Evolutionary conservation across 768 basidiomycete species (phyloP).

Genomic region (Strobilomyces echinocephalus): DNA sequence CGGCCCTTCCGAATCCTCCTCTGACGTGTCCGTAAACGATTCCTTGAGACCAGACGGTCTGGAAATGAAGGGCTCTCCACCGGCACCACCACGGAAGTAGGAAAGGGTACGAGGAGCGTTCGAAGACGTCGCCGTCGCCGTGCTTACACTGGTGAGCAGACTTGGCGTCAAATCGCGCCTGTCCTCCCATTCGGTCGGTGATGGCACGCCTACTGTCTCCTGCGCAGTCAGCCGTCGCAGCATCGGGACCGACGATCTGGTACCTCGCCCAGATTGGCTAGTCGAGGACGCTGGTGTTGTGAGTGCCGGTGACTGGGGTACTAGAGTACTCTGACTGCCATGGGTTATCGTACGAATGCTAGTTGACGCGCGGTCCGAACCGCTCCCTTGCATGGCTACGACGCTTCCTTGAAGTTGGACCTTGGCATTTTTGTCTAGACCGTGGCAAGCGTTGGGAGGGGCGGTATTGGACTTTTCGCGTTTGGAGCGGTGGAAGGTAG

Average conservation of each 20-base stretch:
- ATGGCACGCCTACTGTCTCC: background rate
- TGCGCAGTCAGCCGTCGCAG: conserved; percentile 15
- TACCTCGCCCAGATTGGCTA: background rate
- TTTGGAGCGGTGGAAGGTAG: conserved; percentile 17
- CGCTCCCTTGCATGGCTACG: conserved; percentile 4
- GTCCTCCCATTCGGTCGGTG: background rate
- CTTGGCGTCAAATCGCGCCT: conserved; percentile 19
- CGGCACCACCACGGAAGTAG: background rate
- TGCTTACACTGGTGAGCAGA: conserved; percentile 17
- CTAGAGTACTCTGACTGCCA: conserved; percentile 19
- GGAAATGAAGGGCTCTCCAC: conserved; percentile 9
- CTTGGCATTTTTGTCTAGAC: background rate
- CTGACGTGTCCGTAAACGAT: conserved; percentile 14
- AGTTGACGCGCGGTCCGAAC: conserved; percentile 19
- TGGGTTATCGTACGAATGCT: conserved; percentile 19
- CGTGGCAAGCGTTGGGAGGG: background rate
- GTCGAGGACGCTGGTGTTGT: conserved; percentile 9
- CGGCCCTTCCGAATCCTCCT: conserved; percentile 14
- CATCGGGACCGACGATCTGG: conserved; percentile 15
- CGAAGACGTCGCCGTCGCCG: conserved; percentile 9
- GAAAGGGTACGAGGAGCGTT: conserved; percentile 11
- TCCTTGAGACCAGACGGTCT: conserved; percentile 22
- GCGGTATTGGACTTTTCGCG: conserved; percentile 15
- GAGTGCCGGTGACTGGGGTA: background rate
- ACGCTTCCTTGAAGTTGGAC: background rate